phyloP scores from a whole-genome alignment of 2,329 filamentous ascomycete genomes.

The Curvularia eragrostidis region DNA sequence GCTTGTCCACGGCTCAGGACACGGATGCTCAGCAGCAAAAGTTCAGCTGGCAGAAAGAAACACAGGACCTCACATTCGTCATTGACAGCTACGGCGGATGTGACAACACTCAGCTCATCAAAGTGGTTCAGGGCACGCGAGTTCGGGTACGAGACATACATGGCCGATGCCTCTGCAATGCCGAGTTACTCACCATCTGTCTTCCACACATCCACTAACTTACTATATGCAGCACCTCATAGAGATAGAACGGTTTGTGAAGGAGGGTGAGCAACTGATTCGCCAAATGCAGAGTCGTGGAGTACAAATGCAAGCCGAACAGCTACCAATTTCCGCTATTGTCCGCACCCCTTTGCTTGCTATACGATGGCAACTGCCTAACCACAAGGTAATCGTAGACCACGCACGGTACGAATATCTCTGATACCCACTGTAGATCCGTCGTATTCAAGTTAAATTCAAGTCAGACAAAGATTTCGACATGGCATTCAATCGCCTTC shows the following conservation, averaged over 20 bases:
- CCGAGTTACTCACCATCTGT: not conserved
- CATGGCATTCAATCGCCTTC: slow-evolving; percentile 41
- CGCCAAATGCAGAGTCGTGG: slow-evolving; percentile 32
- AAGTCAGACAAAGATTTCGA: slow-evolving; percentile 48
- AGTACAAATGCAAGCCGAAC: slow-evolving; percentile 44
- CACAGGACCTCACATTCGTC: slow-evolving; percentile 40
- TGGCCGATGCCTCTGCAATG: not conserved
- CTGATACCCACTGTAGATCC: slow-evolving; percentile 43
- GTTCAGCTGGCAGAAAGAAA: slow-evolving; percentile 48
- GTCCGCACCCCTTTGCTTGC: slow-evolving; percentile 50
- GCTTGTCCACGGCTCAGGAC: slow-evolving; percentile 45
- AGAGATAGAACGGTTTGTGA: slow-evolving; percentile 34
- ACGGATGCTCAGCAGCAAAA: slow-evolving; percentile 32
- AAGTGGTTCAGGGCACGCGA: slow-evolving; percentile 51
- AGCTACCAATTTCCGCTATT: slow-evolving; percentile 55
- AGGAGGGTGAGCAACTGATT: slow-evolving; percentile 27
- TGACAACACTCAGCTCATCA: slow-evolving; percentile 43
- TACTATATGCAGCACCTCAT: slow-evolving; percentile 28
- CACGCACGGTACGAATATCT: not conserved
- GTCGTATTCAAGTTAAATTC: slow-evolving; percentile 56
- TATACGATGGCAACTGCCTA: slow-evolving; percentile 49
- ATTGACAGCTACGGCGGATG: slow-evolving; percentile 42
- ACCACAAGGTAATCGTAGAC: slow-evolving; percentile 41
- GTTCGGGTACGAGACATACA: slow-evolving; percentile 49
- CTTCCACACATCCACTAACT: slow-evolving; percentile 11